These are phyloP conservation scores for Tetrapisispora taiwanensis DNA, from an alignment of 805 yeast species.

Conservation along the genomic window DNA sequence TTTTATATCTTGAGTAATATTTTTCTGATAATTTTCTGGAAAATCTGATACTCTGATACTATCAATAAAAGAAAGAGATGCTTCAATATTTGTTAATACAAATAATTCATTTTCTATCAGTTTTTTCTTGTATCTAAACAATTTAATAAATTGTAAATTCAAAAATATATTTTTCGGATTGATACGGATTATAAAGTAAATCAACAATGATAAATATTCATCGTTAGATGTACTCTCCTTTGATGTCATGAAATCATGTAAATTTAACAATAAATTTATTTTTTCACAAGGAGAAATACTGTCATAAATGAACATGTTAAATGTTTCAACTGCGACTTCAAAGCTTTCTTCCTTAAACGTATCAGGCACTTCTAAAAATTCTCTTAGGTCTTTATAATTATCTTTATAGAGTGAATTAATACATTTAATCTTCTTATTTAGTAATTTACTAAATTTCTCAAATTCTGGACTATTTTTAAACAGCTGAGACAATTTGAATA, in stretches of 20 bases:
- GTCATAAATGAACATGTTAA: slow-evolving; percentile 14
- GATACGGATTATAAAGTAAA: slow-evolving; percentile 19
- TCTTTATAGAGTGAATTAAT: slow-evolving; percentile 13
- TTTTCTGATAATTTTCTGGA: slow-evolving; percentile 10
- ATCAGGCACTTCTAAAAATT: slow-evolving; percentile 20
- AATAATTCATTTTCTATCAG: slow-evolving; percentile 26
- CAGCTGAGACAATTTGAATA: slow-evolving; percentile 16
- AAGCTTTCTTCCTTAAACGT: slow-evolving; percentile 6
- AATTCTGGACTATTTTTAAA: slow-evolving; percentile 28
- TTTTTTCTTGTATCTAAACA: slow-evolving; percentile 26
- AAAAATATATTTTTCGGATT: slow-evolving; percentile 21
- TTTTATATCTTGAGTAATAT: slow-evolving; percentile 10
- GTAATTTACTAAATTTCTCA: slow-evolving; percentile 19
- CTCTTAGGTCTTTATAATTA: slow-evolving; percentile 16
- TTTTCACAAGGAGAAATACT: slow-evolving; percentile 26
- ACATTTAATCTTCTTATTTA: slow-evolving; percentile 17
- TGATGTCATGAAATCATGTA: slow-evolving; percentile 22
- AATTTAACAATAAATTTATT: slow-evolving; percentile 14
- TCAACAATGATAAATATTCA: slow-evolving; percentile 24
- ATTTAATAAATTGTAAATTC: slow-evolving; percentile 22
- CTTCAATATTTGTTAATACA: slow-evolving; percentile 28
- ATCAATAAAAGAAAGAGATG: slow-evolving; percentile 27
- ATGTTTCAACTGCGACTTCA: slow-evolving; percentile 10
- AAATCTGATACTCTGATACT: slow-evolving; percentile 20
- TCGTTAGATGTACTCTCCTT: slow-evolving; percentile 24